Percentiles rank a stretch among this genome's conserved stretches.
These are phyloP conservation scores for Penicillium atrosanguineum DNA, from an alignment of 495 filamentous ascomycete species.

Conservation along the genomic window DNA sequence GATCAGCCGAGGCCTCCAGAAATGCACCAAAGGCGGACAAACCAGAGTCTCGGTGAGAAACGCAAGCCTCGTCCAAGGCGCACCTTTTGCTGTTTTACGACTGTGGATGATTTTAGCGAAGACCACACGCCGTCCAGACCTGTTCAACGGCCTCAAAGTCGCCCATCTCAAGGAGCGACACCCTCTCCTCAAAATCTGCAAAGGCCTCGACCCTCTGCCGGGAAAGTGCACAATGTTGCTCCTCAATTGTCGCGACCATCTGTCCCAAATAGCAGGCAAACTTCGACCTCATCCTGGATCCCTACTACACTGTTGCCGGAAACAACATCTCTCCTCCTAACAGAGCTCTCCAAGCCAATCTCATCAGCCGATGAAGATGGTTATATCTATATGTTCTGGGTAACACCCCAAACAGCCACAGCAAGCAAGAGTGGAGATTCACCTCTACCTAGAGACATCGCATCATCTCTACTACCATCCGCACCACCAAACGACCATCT, in stretches of 20 bases:
- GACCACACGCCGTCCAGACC: slow-evolving; percentile 11
- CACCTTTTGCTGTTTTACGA: slow-evolving; percentile 41
- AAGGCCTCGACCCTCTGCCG: slow-evolving; percentile 1
- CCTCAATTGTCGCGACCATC: slow-evolving; percentile 14
- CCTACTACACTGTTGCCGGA: slow-evolving; percentile 59
- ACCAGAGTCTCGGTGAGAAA: slow-evolving; percentile 21
- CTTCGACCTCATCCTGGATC: slow-evolving; percentile 55
- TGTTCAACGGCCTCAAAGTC: slow-evolving; percentile 16
- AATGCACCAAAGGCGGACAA: slow-evolving; percentile 18
- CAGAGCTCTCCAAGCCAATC: slow-evolving; percentile 80
- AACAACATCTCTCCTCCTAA: slow-evolving; percentile 62
- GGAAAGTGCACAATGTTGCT: slow-evolving; percentile 7
- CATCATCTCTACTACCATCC: slow-evolving; percentile 55
- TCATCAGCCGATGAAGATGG: slow-evolving; percentile 76
- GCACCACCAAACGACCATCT: slow-evolving; percentile 18
- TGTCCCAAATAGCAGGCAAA: slow-evolving; percentile 11
- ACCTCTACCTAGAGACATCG: slow-evolving; percentile 55
- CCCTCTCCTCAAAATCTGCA: slow-evolving; percentile 9
- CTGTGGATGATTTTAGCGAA: slow-evolving; percentile 18
- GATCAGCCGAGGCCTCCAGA: slow-evolving; percentile 16
- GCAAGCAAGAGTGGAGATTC: slow-evolving; percentile 22
- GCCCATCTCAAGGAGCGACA: slow-evolving; percentile 18
- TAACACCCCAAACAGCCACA: slow-evolving; percentile 54
- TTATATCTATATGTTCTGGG: slow-evolving; percentile 98
- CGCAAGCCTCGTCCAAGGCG: slow-evolving; percentile 14